These are phyloP conservation scores for Trichaptum fuscoviolaceum DNA, from an alignment of 768 basidiomycete genomes.

Conservation along the genomic window DNA sequence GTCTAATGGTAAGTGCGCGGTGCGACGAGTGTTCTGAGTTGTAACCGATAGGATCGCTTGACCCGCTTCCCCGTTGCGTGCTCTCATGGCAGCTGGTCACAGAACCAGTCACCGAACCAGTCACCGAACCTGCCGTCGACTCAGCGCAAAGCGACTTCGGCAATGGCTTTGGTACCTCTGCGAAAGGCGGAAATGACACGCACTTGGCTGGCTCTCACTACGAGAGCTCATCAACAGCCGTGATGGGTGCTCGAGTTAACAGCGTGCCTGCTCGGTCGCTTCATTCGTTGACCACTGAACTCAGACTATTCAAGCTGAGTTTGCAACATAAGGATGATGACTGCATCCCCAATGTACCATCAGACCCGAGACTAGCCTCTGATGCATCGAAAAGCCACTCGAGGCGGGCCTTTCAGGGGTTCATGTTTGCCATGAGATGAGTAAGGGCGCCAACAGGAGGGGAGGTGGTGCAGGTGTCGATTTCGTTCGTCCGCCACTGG, in stretches of 20 bases:
- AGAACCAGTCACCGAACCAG: background rate
- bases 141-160: slow-evolving; percentile 43
- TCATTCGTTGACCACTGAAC: slow-evolving; percentile 47
- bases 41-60: slow-evolving; percentile 75
- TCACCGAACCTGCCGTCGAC: slow-evolving; percentile 7
- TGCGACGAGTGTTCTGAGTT: slow-evolving; percentile 84
- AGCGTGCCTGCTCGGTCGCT: background rate
- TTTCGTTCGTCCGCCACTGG: slow-evolving; percentile 55
- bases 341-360: slow-evolving; percentile 35
- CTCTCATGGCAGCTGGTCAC: too few relatives aligned
- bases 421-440: background rate
- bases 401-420: slow-evolving; percentile 9
- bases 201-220: slow-evolving; percentile 75
- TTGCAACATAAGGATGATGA: slow-evolving; percentile 56
- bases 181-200: slow-evolving; percentile 54
- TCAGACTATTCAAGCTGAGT: slow-evolving; percentile 61
- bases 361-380: slow-evolving; percentile 38
- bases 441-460: slow-evolving; percentile 10
- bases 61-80: slow-evolving; percentile 77
- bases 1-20: slow-evolving; percentile 81
- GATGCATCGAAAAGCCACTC: slow-evolving; percentile 29
- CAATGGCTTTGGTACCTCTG: slow-evolving; percentile 41
- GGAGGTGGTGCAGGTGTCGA: slow-evolving; percentile 32
- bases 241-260: slow-evolving; percentile 10
- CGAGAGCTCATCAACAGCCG: slow-evolving; percentile 52